These are phyloP conservation scores for Pyrenula aspistea DNA, from an alignment of 495 filamentous ascomycete genomes.

Conservation along the genomic window DNA sequence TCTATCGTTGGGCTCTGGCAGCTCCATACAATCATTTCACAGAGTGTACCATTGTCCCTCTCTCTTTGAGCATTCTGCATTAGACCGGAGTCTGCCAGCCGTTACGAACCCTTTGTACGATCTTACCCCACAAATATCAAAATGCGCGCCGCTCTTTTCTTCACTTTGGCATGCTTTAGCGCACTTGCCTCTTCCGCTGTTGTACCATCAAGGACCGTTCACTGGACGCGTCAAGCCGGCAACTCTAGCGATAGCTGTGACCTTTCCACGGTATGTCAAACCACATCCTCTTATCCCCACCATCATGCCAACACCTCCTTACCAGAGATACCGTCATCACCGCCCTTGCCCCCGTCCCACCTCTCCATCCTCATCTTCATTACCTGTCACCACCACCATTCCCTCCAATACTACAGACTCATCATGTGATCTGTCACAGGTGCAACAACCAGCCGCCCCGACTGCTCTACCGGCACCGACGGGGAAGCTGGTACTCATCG, in stretches of 20 bases:
- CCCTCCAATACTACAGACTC: background rate
- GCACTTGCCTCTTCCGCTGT: background rate
- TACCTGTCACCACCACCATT: background rate
- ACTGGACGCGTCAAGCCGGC: background rate
- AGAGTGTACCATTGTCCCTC: background rate
- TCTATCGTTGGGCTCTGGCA: background rate
- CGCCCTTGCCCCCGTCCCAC: background rate
- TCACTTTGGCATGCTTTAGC: background rate
- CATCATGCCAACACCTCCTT: background rate
- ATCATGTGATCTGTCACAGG: slow-evolving; percentile 25
- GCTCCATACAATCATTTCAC: background rate
- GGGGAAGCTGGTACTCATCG: background rate
- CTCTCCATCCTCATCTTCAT: no score
- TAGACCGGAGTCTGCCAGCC: background rate
- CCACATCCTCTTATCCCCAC: background rate
- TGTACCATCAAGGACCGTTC: background rate
- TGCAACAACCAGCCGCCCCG: slow-evolving; percentile 24
- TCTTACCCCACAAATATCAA: background rate
- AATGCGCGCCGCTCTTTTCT: background rate
- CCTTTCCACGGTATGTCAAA: background rate
- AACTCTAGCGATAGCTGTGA: background rate
- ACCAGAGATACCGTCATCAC: no score
- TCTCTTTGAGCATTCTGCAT: background rate
- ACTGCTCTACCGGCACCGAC: slow-evolving; percentile 42
- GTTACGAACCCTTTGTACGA: background rate